Percentiles rank a stretch among this genome's conserved stretches.
These are phyloP conservation scores for Tolypocladium sp. DNA, from an alignment of 2,329 filamentous ascomycete species.

Conservation along the genomic window DNA sequence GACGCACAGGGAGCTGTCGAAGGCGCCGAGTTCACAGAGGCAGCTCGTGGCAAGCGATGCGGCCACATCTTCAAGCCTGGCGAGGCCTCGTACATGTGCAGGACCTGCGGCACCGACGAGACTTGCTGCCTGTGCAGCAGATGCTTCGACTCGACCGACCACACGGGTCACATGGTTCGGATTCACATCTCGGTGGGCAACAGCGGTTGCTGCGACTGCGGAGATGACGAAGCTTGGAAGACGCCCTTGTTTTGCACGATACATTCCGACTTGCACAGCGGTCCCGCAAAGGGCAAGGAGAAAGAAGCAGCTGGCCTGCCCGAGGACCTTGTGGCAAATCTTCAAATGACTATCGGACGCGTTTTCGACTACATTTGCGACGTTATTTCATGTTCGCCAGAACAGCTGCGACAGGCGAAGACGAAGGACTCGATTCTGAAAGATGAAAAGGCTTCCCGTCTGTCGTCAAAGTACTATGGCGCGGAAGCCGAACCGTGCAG, in stretches of 20 bases:
- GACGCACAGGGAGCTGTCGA: conserved; percentile 88
- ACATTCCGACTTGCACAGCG: conserved; percentile 57
- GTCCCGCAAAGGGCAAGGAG: conserved; percentile 51
- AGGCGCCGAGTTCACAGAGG: conserved; percentile 88
- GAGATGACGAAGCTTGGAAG: conserved; percentile 90
- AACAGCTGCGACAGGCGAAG: conserved; percentile 83
- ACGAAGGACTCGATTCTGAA: conserved; percentile 69
- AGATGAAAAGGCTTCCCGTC: conserved; percentile 72
- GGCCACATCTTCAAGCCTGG: conserved; percentile 95
- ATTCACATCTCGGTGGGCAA: conserved; percentile 84
- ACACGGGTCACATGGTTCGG: conserved; percentile 84
- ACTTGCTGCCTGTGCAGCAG: conserved; percentile 90
- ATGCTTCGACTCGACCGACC: conserved; percentile 93
- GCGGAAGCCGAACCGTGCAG: conserved; percentile 30
- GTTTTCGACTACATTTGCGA: conserved; percentile 94
- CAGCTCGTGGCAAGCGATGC: conserved; percentile 84
- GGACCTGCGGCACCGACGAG: conserved; percentile 88
- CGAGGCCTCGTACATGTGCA: conserved; percentile 89
- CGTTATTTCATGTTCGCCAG: conserved; percentile 94
- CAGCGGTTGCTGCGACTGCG: conserved; percentile 94
- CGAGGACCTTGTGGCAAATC: conserved; percentile 64
- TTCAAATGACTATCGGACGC: conserved; percentile 77
- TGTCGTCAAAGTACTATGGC: conserved; percentile 65
- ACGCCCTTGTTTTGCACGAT: conserved; percentile 86
- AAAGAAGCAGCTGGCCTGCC: conserved; percentile 54